A percentile compares a stretch with the other conserved stretches of the same genome.
phyloP scores from a whole-genome alignment of 306 rosid genomes.

The Rubus idaeus region DNA sequence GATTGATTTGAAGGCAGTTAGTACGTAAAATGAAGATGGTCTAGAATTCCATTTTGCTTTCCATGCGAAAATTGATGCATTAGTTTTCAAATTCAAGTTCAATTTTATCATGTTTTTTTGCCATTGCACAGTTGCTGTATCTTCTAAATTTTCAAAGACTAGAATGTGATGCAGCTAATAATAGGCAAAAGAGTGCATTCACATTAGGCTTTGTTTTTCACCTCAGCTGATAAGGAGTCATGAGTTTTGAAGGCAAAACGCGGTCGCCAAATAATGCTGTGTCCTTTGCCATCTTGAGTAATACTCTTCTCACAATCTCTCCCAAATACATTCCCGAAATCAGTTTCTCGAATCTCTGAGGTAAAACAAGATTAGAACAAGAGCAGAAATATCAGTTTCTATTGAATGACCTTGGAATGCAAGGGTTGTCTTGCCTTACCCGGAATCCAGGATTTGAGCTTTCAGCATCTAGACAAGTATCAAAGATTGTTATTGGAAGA shows the following conservation, averaged over 20 bases:
- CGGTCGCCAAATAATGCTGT: constrained; percentile 51
- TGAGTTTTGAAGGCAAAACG: constrained; percentile 46
- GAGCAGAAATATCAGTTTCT: neutral
- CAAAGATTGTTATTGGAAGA: constrained; percentile 59
- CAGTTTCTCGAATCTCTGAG: constrained; percentile 56
- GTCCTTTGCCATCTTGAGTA: constrained; percentile 60
- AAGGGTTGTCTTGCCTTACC: constrained; percentile 33
- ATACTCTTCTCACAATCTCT: constrained; percentile 63
- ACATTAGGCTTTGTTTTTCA: constrained; percentile 14
- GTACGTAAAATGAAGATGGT: neutral
- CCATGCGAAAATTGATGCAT: too few species aligned
- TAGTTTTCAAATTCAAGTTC: too few species aligned
- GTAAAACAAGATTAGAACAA: constrained; percentile 7
- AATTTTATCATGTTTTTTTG: too few species aligned
- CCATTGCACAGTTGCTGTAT: neutral
- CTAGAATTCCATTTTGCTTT: neutral
- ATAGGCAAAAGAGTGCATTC: neutral
- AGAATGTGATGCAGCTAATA: neutral
- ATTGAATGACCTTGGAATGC: neutral
- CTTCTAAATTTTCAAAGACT: neutral
- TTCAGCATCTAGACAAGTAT: constrained; percentile 51
- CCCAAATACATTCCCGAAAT: constrained; percentile 64
- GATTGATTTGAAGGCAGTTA: neutral
- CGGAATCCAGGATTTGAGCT: constrained; percentile 52
- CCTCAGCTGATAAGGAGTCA: constrained; percentile 56